Conservation (phyloP, 2,329 filamentous ascomycete genomes). For the Diplodia mutila region DNA sequence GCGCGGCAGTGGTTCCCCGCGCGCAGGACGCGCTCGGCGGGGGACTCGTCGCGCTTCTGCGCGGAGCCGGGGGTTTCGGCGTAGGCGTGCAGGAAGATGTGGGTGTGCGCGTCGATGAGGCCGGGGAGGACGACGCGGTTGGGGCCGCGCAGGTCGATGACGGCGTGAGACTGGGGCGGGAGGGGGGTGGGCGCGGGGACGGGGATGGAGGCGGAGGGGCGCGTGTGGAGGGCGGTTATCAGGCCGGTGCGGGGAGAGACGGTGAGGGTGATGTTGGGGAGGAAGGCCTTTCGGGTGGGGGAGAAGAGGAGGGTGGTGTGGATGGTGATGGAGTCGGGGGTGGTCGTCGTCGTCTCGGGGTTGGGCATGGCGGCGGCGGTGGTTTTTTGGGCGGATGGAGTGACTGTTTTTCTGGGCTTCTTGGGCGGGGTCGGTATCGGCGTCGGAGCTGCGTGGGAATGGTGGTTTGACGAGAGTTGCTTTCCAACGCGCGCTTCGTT, state of each 20-base stretch:
- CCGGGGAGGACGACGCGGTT: constrained; percentile 53
- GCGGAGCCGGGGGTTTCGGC: constrained; percentile 47
- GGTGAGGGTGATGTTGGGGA: constrained; percentile 49
- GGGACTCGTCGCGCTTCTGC: constrained; percentile 62
- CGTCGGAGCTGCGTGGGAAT: too few species aligned
- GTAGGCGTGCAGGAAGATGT: constrained; percentile 57
- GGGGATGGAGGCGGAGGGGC: constrained; percentile 30
- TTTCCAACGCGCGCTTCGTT: too few species aligned
- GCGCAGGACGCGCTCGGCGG: constrained; percentile 61
- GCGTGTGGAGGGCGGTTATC: constrained; percentile 43
- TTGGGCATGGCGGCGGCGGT: too few species aligned
- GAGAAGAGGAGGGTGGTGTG: constrained; percentile 56
- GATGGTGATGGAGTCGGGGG: constrained; percentile 30
- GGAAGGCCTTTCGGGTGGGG: constrained; percentile 48
- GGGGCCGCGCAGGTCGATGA: constrained; percentile 59
- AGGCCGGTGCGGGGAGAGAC: constrained; percentile 47
- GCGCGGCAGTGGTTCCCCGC: constrained; percentile 57
- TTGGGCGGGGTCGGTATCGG: too few species aligned
- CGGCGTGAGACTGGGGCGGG: too few species aligned
- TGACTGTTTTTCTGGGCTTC: too few species aligned
- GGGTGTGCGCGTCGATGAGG: constrained; percentile 60
- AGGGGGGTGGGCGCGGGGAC: constrained; percentile 29
- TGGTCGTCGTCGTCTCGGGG: neutral
- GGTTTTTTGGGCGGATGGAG: too few species aligned
- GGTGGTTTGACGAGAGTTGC: too few species aligned